These are phyloP conservation scores for Zygosaccharomyces kombuchaensis DNA, from an alignment of 805 yeast species.

Conservation along the genomic window DNA sequence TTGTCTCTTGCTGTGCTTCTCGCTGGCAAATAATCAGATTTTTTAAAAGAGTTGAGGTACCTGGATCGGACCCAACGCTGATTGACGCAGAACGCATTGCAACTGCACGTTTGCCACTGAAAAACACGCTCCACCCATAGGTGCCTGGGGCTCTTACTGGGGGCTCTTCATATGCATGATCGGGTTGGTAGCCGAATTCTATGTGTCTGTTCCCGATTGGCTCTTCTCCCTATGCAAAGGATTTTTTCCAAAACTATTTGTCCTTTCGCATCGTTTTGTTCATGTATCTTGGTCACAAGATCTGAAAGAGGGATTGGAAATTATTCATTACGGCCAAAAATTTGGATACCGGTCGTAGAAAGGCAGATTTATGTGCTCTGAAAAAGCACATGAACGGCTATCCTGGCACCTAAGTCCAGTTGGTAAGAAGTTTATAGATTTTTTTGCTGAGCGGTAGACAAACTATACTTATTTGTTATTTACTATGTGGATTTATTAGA, in stretches of 20 bases:
- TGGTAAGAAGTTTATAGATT: background rate
- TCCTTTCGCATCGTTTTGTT: slow-evolving; percentile 58
- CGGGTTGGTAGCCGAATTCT: slow-evolving; percentile 71
- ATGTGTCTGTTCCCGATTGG: slow-evolving; percentile 75
- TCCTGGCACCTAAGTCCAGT: background rate
- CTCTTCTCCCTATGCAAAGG: slow-evolving; percentile 45
- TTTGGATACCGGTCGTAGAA: slow-evolving; percentile 59
- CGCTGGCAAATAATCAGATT: no score
- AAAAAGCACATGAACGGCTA: background rate
- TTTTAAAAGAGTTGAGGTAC: no score
- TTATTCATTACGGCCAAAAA: slow-evolving; percentile 45
- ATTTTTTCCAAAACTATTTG: slow-evolving; percentile 63
- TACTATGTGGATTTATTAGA: no score
- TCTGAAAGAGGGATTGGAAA: slow-evolving; percentile 43
- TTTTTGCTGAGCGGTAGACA: background rate
- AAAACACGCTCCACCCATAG: slow-evolving; percentile 40
- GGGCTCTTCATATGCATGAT: slow-evolving; percentile 55
- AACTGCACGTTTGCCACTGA: no score
- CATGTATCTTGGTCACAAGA: slow-evolving; percentile 54
- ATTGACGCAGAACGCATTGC: no score
- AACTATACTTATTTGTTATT: background rate
- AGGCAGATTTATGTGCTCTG: slow-evolving; percentile 38
- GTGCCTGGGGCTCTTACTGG: slow-evolving; percentile 60
- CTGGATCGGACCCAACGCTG: no score
- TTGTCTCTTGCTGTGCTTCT: no score